These are phyloP conservation scores for Bassia scoparia DNA, from an alignment of 148 eudicot species.

Conservation along the genomic window DNA sequence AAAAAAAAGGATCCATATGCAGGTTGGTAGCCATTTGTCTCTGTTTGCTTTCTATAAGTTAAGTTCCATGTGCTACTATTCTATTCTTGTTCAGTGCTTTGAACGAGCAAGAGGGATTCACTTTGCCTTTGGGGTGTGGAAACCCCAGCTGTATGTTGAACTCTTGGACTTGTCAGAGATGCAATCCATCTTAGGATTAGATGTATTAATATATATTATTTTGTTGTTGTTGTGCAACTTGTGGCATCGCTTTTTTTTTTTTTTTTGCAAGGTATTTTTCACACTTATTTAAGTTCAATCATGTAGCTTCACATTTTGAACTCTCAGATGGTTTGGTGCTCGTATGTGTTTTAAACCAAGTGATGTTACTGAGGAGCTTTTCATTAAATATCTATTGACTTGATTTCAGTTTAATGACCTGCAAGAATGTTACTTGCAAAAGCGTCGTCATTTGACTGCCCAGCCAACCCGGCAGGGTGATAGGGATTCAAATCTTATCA, in stretches of 20 bases:
- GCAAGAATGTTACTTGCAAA: slow-evolving; percentile 65
- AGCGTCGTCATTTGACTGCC: slow-evolving; percentile 45
- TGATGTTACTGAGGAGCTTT: slow-evolving; percentile 4
- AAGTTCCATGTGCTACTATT: background rate
- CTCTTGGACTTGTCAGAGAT: background rate
- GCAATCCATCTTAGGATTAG: background rate
- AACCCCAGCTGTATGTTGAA: background rate
- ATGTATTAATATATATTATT: background rate
- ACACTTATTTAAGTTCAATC: background rate
- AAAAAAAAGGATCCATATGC: slow-evolving; percentile 78
- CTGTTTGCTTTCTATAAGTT: background rate
- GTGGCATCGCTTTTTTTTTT: background rate
- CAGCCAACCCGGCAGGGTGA: slow-evolving; percentile 38
- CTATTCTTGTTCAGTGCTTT: background rate
- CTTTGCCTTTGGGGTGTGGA: background rate
- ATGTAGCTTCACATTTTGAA: background rate
- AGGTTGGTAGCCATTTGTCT: slow-evolving; percentile 47
- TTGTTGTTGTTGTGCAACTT: slow-evolving; percentile 3
- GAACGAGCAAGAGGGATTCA: background rate
- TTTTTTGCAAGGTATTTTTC: background rate
- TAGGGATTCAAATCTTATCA: slow-evolving; percentile 35
- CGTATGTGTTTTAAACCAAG: background rate
- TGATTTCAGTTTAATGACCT: slow-evolving; percentile 53
- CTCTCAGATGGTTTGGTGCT: background rate
- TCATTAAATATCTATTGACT: slow-evolving; percentile 7